phyloP scores from a whole-genome alignment of 768 basidiomycete genomes.

The Coprinopsis cinerea region DNA sequence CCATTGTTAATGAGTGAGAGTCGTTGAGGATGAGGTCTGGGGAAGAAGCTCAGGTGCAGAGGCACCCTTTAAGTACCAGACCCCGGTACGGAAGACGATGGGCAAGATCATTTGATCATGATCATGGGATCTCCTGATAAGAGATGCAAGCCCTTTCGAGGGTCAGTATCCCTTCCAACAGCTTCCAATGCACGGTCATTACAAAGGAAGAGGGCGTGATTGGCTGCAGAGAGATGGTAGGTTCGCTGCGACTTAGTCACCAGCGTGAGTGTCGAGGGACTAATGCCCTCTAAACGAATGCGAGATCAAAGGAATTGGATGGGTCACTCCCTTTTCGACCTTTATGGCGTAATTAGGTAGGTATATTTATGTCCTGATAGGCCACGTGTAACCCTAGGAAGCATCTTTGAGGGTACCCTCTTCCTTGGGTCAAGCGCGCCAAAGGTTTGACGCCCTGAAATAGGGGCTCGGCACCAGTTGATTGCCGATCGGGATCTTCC shows the following conservation, averaged over 20 bases:
- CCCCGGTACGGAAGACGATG: background rate
- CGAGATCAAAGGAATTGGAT: too few species aligned
- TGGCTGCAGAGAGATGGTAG: too few species aligned
- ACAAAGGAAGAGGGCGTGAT: too few species aligned
- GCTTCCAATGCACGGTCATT: background rate
- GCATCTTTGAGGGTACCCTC: background rate
- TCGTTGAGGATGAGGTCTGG: constrained; percentile 4
- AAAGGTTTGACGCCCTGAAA: too few species aligned
- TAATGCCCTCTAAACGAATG: too few species aligned
- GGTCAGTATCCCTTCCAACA: background rate
- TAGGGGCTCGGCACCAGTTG: background rate
- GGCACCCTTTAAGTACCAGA: background rate
- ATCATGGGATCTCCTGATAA: background rate
- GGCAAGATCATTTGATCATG: background rate
- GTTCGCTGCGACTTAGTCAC: too few species aligned
- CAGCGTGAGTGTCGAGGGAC: too few species aligned
- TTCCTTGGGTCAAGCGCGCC: too few species aligned
- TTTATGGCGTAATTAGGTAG: too few species aligned
- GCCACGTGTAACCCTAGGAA: background rate
- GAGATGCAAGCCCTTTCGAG: background rate
- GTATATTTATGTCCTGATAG: background rate
- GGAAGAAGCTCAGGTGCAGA: background rate
- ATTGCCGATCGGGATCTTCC: constrained; percentile 11
- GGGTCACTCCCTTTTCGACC: background rate
- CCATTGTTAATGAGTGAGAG: constrained; percentile 27